Evolutionary conservation across 768 basidiomycete genomes (phyloP), one percentile per base, ranked within the genome.

Genomic region (Suillus decipiens): DNA sequence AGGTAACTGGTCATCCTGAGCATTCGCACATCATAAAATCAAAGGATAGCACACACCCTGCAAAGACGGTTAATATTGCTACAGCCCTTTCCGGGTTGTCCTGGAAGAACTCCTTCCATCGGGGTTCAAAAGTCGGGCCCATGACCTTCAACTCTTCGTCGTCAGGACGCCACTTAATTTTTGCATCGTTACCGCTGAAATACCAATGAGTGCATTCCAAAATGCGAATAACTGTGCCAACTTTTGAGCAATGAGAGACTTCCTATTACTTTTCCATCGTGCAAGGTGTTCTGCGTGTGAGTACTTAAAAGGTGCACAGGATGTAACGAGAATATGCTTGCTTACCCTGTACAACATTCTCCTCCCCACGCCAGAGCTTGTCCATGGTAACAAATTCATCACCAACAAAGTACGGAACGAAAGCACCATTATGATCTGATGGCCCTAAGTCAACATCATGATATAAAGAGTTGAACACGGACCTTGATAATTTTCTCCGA

Each of bases 241-340:
- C 87, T 86, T 88, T 66, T 82, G 79, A 0, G 84, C 77, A 67
- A 87, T 75, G 41, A 81, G 64, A 7, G 84, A 84, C 42, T 71
- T 73, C 0, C 80, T 83, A 2, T 73, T 67, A 47, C 74, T 68
- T 19, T 66, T 60, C 69, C 73, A 81, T 56, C 76, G 67, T 14
- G 59, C 68, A 19, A 61, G 61, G 66, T 72, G 72, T 31, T 19
- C 63, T 64, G 36, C 7, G 24, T 15, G 6, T 37, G 31, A 34
- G 10, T 11, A 47, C 19, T 48, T 11, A 50, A 28, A 47, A 19
- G 12, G 11, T 41, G 24, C 12, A 34, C 10, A 17, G 41, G 1
- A 71, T 61, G 12, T 36, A 14, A 31, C 60, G 70, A 36, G 37
- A 39, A 36, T 66, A 19, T 59, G 41, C 14, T 63, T 15, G 65